Base-by-base conservation (phyloP, 2,329 filamentous ascomycete species). In the Amylocarpus encephaloides region DNA sequence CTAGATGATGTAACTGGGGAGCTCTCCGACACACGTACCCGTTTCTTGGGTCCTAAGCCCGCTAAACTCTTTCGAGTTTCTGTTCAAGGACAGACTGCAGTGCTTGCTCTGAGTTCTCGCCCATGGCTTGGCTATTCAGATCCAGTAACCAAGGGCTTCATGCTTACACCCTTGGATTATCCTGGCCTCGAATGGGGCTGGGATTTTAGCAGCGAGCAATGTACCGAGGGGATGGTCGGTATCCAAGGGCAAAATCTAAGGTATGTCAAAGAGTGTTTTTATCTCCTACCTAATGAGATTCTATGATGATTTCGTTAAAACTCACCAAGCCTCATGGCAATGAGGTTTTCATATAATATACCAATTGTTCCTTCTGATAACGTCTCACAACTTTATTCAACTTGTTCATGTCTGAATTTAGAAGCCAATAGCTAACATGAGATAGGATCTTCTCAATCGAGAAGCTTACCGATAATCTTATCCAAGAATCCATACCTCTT, bases 301-400 rank as follows among this genome's bases (percentile, higher is more conserved):
- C 49, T 40, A 62, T 64, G 70, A 72, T 73, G 68, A 67, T 65
- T 65, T 65, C 68, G 64, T 63, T 64, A 62, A 60, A 64, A 49
- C 57, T 54, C 58, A 53, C 57, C 64, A 66, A 59, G 68, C 64
- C 62, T 48, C 44, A 55, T 62, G 66, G 63, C 66, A 45, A 66
- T 71, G 68, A 68, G 67, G 68, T 70, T 64, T 81, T 78, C 82
- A 77, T 76, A 71, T 74, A 26, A 26, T 74, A 70, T 76, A 78
- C 83, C 88, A 95, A 94, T 95, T 95, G 90, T 95, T 95, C 89
- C 89, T 95, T 83, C 90, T 95, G 90, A 95, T 68, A 71, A 57
- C 68, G 69, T 60, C 54, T 54, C 38, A 64, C 59, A 49, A 59
- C 18, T 11, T 36, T 16, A 10, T 36, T 50, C 47, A n/a, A 32